Conservation (phyloP, 2,329 filamentous ascomycete genomes). For the Penicillium sp. region DNA sequence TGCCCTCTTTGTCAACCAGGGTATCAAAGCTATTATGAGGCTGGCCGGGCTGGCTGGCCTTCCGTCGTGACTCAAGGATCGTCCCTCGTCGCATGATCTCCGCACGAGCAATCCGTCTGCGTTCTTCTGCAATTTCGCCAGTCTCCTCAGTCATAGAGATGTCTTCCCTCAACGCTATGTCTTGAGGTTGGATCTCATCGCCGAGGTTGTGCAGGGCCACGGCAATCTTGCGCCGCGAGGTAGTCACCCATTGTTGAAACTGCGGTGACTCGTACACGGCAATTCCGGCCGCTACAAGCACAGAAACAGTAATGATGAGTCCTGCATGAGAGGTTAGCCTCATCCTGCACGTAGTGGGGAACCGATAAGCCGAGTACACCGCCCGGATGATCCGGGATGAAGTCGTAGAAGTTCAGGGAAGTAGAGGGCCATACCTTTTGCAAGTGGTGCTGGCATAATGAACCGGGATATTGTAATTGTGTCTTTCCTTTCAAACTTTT, state of each 20-base stretch:
- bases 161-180: slow-evolving; percentile 35
- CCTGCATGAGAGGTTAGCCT: slow-evolving; percentile 41
- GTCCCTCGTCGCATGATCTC: slow-evolving; percentile 45
- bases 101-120: slow-evolving; percentile 42
- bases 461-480: neutral
- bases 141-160: slow-evolving; percentile 49
- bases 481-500: neutral
- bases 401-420: neutral
- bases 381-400: slow-evolving; percentile 16
- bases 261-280: slow-evolving; percentile 64
- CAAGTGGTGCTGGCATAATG: slow-evolving; percentile 47
- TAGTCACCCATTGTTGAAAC: slow-evolving; percentile 60
- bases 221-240: slow-evolving; percentile 60
- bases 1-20: slow-evolving; percentile 44
- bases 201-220: slow-evolving; percentile 58
- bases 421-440: slow-evolving; percentile 41
- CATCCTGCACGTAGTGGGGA: slow-evolving; percentile 7
- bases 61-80: slow-evolving; percentile 38
- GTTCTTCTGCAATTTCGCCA: slow-evolving; percentile 43
- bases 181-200: slow-evolving; percentile 55
- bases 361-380: slow-evolving; percentile 30
- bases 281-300: slow-evolving; percentile 60
- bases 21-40: slow-evolving; percentile 40
- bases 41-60: slow-evolving; percentile 15
- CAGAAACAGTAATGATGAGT: slow-evolving; percentile 59